Base-by-base conservation (phyloP, 768 basidiomycete species). In the Russula ochroleuca region DNA sequence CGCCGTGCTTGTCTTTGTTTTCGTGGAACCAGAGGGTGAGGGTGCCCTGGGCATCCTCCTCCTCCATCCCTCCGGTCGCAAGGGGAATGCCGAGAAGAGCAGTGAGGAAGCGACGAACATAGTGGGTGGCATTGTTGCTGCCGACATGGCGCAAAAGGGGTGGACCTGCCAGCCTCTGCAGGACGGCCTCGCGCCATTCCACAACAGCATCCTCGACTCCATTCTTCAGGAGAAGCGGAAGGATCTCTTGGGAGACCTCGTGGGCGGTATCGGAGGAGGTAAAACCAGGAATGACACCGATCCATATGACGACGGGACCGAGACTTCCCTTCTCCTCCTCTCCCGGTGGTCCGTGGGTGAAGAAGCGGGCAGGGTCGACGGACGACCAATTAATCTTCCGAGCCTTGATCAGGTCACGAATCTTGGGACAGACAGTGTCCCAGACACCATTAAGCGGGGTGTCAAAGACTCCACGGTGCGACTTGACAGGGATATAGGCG, bases 231-330 rank as follows among this genome's bases (percentile, higher is more conserved):
- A 67, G 62, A 33, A 67, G 52, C 0, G 38, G 1, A 15, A 67
- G 58, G 41, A 67, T 64, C 31, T 60, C 40, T 14, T 41, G 58
- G 28, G 62, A 64, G 23, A 51, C 58, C 0, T 59, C 54, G 41
- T 57, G 57, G 33, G 65, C 62, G 33, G 33, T 63, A 19, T 66
- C 40, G 38, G 65, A 0, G n/a, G 62, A 57, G 43, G 65, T 63
- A 19, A 57, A 51, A 25, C 35, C 23, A 1, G 65, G 65, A 19
- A 6, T 13, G 52, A 59, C 55, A 0, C 53, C 47, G 8, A 63
- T 6, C 62, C 62, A 66, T 3, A 66, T 56, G 5, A 66, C 65
- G 19, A 66, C 51, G 4, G 65, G 62, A 59, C 65, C 62, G 19
- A 56, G 49, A 56, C 25, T 41, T 10, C 35, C 54, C 47, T 49